phyloP scores from a whole-genome alignment of 2,329 filamentous ascomycete species.

The Sclerotinia trifoliorum region DNA sequence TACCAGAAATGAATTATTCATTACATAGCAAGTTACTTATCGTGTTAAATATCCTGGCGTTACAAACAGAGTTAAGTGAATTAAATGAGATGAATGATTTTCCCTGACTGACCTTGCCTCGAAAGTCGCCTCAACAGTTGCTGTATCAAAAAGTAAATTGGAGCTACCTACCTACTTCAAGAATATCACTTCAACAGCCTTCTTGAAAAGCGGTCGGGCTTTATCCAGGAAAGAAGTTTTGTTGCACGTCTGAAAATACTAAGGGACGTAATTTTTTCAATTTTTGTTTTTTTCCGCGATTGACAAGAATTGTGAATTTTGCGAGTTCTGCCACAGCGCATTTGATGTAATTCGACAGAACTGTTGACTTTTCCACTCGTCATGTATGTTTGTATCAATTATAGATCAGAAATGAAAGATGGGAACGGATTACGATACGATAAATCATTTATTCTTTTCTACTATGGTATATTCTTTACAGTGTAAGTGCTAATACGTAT shows the following conservation, averaged over 20 bases:
- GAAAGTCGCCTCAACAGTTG: background rate
- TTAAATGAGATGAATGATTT: background rate
- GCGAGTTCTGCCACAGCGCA: background rate
- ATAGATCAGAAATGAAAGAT: background rate
- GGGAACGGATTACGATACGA: background rate
- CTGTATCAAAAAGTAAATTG: too few relatives aligned
- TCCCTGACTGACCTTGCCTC: background rate
- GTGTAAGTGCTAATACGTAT: background rate
- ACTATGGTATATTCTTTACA: background rate
- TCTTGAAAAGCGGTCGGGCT: too few relatives aligned
- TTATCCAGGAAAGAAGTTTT: background rate
- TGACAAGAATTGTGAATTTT: background rate
- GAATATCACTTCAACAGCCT: background rate
- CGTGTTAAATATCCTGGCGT: background rate
- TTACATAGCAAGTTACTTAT: background rate
- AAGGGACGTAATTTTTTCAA: too few relatives aligned
- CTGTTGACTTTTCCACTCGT: background rate
- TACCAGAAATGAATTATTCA: conserved; percentile 2
- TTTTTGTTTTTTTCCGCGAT: background rate
- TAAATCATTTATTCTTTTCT: background rate
- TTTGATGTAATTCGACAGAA: background rate
- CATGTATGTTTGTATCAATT: background rate
- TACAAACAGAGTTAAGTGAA: background rate
- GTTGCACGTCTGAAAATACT: background rate
- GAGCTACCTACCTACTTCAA: too few relatives aligned